Evolutionary conservation across 495 filamentous ascomycete species (phyloP).

Genomic region (Gamarada debralockiae): DNA sequence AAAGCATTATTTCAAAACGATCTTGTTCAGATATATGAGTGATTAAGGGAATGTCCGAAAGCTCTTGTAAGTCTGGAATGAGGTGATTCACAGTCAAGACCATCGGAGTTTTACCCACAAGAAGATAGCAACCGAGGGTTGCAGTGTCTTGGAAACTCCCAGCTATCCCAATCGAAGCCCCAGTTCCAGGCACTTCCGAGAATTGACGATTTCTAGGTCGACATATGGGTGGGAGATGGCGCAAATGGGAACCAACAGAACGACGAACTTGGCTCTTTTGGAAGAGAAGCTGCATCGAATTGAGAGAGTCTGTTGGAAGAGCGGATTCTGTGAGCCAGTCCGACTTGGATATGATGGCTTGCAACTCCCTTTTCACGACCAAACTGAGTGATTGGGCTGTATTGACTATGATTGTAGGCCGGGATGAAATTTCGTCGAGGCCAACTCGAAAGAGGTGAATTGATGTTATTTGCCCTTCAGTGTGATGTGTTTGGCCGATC

Average conservation of each 20-base stretch:
- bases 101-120: not conserved
- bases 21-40: conserved; percentile 6
- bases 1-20: not conserved
- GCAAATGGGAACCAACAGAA: not conserved
- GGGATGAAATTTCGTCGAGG: not conserved
- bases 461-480: not conserved
- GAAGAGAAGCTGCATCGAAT: not conserved
- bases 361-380: not conserved
- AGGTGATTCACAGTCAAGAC: conserved; percentile 5
- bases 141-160: not conserved
- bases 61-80: not conserved
- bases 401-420: conserved; percentile 8
- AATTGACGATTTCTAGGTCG: conserved; percentile 1
- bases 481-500: too few species aligned
- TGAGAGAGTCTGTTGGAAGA: not conserved
- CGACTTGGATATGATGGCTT: not conserved
- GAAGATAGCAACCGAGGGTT: conserved; percentile 4
- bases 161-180: conserved; percentile 4
- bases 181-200: not conserved
- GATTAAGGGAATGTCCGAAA: not conserved
- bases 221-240: not conserved
- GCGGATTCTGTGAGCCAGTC: not conserved
- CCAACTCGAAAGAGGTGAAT: conserved; percentile 7
- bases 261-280: not conserved
- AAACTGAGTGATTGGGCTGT: not conserved